Evolutionary conservation across 1,284 basidiomycete genomes (phyloP).

Genomic region (Malassezia dermatis): DNA sequence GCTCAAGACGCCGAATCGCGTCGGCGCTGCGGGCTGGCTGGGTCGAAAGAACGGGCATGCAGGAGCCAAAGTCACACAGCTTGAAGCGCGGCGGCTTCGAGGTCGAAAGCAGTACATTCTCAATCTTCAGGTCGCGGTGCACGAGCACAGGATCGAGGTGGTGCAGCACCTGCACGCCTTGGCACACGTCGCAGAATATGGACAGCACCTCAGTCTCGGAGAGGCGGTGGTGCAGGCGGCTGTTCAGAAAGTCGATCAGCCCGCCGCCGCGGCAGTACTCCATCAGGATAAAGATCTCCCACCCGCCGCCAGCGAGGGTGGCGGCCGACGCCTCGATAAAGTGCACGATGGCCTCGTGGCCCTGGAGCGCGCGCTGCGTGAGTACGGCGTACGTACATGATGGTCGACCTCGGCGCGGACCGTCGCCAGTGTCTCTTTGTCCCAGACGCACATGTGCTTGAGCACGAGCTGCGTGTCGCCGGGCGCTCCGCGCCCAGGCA

Average conservation of each 20-base stretch:
- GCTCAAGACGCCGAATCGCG: slow-evolving; percentile 67
- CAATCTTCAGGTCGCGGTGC: slow-evolving; percentile 88
- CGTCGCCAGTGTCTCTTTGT: slow-evolving; percentile 77
- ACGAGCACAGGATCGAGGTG: slow-evolving; percentile 75
- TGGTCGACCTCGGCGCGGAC: slow-evolving; percentile 97
- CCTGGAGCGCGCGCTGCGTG: slow-evolving; percentile 61
- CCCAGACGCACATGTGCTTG: slow-evolving; percentile 88
- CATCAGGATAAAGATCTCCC: slow-evolving; percentile 98
- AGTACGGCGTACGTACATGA: slow-evolving; percentile 67
- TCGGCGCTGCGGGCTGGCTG: slow-evolving; percentile 31
- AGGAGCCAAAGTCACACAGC: slow-evolving; percentile 94
- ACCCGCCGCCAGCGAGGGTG: slow-evolving; percentile 56
- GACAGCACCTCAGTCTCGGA: slow-evolving; percentile 91
- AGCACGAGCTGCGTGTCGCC: slow-evolving; percentile 55
- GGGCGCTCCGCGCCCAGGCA: slow-evolving; percentile 23
- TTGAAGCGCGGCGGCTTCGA: slow-evolving; percentile 58
- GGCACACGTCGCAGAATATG: slow-evolving; percentile 59
- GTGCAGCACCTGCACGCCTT: slow-evolving; percentile 61
- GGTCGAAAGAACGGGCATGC: slow-evolving; percentile 54
- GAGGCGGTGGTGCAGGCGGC: slow-evolving; percentile 78
- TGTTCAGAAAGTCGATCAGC: slow-evolving; percentile 99
- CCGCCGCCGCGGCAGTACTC: slow-evolving; percentile 86
- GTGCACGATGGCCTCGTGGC: slow-evolving; percentile 75
- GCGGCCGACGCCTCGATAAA: slow-evolving; percentile 69
- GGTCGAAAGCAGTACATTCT: slow-evolving; percentile 75